Conservation (phyloP, 2,329 filamentous ascomycete species). For the Xylaria sp. region DNA sequence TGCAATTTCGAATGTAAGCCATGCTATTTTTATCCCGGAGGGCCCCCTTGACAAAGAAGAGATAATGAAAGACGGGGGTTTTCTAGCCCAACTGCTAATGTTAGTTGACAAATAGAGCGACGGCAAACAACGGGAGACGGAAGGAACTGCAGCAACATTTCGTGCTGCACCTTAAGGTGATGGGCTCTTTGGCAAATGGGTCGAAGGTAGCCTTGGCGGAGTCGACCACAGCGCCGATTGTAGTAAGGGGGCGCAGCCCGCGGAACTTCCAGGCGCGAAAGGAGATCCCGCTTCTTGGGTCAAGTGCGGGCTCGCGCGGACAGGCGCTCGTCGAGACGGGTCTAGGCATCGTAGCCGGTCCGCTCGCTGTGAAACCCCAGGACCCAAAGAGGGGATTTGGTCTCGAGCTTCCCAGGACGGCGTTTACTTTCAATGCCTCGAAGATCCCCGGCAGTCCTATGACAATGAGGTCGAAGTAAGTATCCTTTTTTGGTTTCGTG, state of each 20-base stretch:
- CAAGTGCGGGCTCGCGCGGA: slow-evolving; percentile 79
- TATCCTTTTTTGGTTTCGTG: slow-evolving; percentile 37
- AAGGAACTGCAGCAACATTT: slow-evolving; percentile 98
- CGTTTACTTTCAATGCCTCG: slow-evolving; percentile 68
- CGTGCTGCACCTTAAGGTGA: slow-evolving; percentile 85
- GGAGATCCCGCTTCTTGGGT: slow-evolving; percentile 86
- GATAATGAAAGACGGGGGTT: not conserved
- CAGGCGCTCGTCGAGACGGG: slow-evolving; percentile 77
- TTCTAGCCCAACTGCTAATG: slow-evolving; percentile 22
- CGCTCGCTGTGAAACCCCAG: slow-evolving; percentile 64
- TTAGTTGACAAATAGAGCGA: slow-evolving; percentile 69
- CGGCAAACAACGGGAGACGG: slow-evolving; percentile 92
- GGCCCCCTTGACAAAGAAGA: not conserved
- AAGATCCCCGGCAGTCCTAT: slow-evolving; percentile 66
- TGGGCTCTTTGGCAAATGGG: slow-evolving; percentile 86
- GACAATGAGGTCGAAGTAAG: slow-evolving; percentile 70
- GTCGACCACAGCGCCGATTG: slow-evolving; percentile 87
- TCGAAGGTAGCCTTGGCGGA: slow-evolving; percentile 84
- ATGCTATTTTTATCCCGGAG: slow-evolving; percentile 5
- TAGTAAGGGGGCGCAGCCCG: slow-evolving; percentile 91
- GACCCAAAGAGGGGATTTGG: slow-evolving; percentile 65
- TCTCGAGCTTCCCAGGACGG: slow-evolving; percentile 65
- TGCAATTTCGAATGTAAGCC: slow-evolving; percentile 86
- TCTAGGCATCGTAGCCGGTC: slow-evolving; percentile 68
- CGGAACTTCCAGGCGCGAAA: slow-evolving; percentile 95